These are phyloP conservation scores for Trichoderma harzianum DNA, from an alignment of 2,329 filamentous ascomycete species.

Conservation along the genomic window DNA sequence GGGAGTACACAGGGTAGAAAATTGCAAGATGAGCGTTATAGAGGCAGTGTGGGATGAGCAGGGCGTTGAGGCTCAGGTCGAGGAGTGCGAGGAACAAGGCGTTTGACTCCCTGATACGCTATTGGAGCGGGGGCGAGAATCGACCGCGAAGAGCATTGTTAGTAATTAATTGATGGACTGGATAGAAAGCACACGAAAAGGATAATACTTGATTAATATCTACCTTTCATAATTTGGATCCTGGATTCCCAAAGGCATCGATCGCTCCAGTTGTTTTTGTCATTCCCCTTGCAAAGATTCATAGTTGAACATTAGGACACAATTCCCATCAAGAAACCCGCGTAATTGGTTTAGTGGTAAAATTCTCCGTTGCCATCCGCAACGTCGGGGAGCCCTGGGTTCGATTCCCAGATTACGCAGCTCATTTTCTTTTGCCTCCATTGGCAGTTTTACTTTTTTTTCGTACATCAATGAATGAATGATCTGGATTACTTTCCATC, in stretches of 20 bases:
- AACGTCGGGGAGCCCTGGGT: conserved; percentile 34
- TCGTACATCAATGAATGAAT: not conserved
- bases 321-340: not conserved
- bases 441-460: not conserved
- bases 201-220: not conserved
- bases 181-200: not conserved
- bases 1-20: conserved; percentile 40
- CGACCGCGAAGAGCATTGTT: not conserved
- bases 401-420: conserved; percentile 30
- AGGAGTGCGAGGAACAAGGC: not conserved
- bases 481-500: not conserved
- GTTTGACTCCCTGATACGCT: not conserved
- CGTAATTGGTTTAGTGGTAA: conserved; percentile 31
- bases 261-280: not conserved
- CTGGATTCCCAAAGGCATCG: not conserved
- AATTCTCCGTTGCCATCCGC: conserved; percentile 32
- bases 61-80: not conserved
- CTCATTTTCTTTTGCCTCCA: not conserved
- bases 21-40: conserved; percentile 47
- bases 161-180: not conserved
- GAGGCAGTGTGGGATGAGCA: conserved; percentile 46
- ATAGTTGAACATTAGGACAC: fast-evolving
- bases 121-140: not conserved
- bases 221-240: not conserved
- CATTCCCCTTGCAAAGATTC: not conserved